Percentiles rank a stretch among this genome's conserved stretches.
Evolutionary conservation across 306 rosid species (phyloP).

Genomic region (Acacia acuminata): DNA sequence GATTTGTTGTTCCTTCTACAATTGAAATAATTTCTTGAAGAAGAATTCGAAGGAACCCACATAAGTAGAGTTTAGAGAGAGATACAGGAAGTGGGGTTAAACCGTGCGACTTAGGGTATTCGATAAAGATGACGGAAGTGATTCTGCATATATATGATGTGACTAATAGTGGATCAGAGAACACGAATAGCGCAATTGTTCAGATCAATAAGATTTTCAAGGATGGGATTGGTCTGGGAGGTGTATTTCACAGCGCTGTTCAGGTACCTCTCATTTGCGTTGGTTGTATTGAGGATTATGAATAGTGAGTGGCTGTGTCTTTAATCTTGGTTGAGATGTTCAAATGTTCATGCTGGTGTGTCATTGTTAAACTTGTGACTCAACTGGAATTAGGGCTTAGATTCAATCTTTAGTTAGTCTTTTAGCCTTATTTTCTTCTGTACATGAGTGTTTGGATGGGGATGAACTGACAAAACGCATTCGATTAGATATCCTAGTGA

Average conservation of each 20-base stretch:
- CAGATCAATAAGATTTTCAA: slow-evolving; percentile 98
- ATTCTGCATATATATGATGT: slow-evolving; percentile 87
- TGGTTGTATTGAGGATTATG: background rate
- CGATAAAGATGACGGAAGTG: slow-evolving; percentile 75
- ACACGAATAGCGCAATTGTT: slow-evolving; percentile 85
- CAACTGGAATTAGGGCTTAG: slow-evolving; percentile 9
- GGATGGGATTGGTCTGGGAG: slow-evolving; percentile 97
- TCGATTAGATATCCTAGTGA: slow-evolving; percentile 2
- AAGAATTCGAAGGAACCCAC: background rate
- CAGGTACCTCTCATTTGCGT: slow-evolving; percentile 54
- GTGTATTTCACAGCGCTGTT: slow-evolving; percentile 96
- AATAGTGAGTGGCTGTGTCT: slow-evolving; percentile 1
- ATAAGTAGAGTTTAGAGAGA: slow-evolving; percentile 23
- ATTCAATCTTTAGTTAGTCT: background rate
- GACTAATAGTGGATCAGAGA: slow-evolving; percentile 97
- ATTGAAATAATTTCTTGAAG: slow-evolving; percentile 22
- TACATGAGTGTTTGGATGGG: background rate
- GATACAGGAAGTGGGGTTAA: slow-evolving; percentile 36
- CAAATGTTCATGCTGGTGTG: slow-evolving; percentile 5
- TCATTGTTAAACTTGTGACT: slow-evolving; percentile 18
- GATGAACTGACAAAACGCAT: background rate
- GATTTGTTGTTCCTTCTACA: slow-evolving; percentile 30
- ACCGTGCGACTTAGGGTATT: slow-evolving; percentile 21
- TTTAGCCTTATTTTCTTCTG: background rate
- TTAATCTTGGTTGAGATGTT: background rate